phyloP scores from a whole-genome alignment of 495 filamentous ascomycete genomes.

The Barbatosphaeria neglecta region DNA sequence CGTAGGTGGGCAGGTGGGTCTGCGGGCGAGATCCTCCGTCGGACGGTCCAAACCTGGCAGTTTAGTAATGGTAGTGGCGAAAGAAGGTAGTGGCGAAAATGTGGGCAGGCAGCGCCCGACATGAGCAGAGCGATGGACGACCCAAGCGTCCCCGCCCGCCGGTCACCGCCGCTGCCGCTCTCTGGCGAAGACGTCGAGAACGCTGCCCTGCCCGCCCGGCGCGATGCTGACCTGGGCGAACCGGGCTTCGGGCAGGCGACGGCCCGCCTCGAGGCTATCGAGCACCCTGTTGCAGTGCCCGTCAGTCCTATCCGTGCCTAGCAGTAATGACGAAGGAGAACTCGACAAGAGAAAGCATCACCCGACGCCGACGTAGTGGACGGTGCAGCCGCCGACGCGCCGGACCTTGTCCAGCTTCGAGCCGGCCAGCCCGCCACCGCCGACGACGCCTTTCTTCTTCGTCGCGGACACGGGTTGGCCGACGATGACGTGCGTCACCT shows the following conservation, averaged over 20 bases:
- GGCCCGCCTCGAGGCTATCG: constrained; percentile 67
- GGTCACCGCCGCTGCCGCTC: too few relatives aligned
- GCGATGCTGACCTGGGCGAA: constrained; percentile 54
- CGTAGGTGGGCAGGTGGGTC: too few relatives aligned
- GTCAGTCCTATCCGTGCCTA: background rate
- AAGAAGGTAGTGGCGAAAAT: too few relatives aligned
- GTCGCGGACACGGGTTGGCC: constrained; percentile 24
- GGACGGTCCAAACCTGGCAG: too few relatives aligned
- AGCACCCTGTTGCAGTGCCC: constrained; percentile 43
- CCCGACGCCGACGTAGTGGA: constrained; percentile 76
- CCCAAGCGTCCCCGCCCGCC: too few relatives aligned
- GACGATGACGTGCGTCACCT: constrained; percentile 79
- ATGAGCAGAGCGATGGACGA: too few relatives aligned
- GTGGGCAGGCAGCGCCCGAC: too few relatives aligned
- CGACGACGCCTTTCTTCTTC: constrained; percentile 27
- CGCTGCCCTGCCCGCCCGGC: constrained; percentile 48
- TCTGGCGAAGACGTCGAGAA: constrained; percentile 25
- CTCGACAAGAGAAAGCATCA: constrained; percentile 44
- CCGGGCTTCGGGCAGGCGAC: constrained; percentile 58
- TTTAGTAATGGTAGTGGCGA: too few relatives aligned
- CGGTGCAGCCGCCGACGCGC: constrained; percentile 45
- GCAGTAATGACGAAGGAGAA: constrained; percentile 3
- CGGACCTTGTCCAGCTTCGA: constrained; percentile 74
- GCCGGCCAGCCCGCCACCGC: constrained; percentile 69
- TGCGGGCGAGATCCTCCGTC: too few relatives aligned